These are phyloP conservation scores for Suillus spraguei DNA, from an alignment of 768 basidiomycete genomes.

Conservation along the genomic window DNA sequence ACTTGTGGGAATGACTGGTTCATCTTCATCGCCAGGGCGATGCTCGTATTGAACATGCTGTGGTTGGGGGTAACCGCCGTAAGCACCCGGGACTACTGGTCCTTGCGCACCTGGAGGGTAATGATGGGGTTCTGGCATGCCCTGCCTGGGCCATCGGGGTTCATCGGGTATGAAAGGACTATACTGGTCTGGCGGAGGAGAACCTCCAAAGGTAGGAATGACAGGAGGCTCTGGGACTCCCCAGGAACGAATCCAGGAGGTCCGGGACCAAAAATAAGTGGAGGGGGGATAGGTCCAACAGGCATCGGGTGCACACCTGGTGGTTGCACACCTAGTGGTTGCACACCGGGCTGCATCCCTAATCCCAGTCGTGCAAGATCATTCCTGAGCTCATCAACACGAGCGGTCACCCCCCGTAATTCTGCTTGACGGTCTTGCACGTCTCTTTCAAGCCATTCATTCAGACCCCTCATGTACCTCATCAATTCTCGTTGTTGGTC, in stretches of 20 bases:
- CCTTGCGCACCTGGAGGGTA: constrained; percentile 39
- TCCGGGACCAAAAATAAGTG: constrained; percentile 19
- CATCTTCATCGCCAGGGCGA: constrained; percentile 19
- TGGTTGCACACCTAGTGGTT: constrained; percentile 5
- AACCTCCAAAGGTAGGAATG: constrained; percentile 18
- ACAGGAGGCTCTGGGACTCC: constrained; percentile 22
- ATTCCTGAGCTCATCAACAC: constrained; percentile 52
- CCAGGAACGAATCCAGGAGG: constrained; percentile 30
- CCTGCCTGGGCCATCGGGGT: constrained; percentile 15
- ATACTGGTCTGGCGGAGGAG: constrained; percentile 10
- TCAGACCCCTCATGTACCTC: constrained; percentile 75
- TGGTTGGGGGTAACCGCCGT: constrained; percentile 11
- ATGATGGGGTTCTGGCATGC: constrained; percentile 28
- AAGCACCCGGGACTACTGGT: constrained; percentile 23
- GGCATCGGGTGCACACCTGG: constrained; percentile 14
- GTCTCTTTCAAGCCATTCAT: constrained; percentile 80
- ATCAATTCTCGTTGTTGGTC: constrained; percentile 81
- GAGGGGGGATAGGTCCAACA: constrained; percentile 16
- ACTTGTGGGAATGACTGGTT: constrained; percentile 21
- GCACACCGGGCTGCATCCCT: constrained; percentile 43
- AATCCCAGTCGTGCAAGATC: constrained; percentile 48
- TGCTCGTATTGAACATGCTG: constrained; percentile 11
- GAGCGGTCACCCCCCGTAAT: constrained; percentile 62
- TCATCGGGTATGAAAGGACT: constrained; percentile 31
- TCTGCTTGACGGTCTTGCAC: constrained; percentile 79